These are phyloP conservation scores for Jamesozyma piceae DNA, from an alignment of 805 yeast species.

Conservation along the genomic window DNA sequence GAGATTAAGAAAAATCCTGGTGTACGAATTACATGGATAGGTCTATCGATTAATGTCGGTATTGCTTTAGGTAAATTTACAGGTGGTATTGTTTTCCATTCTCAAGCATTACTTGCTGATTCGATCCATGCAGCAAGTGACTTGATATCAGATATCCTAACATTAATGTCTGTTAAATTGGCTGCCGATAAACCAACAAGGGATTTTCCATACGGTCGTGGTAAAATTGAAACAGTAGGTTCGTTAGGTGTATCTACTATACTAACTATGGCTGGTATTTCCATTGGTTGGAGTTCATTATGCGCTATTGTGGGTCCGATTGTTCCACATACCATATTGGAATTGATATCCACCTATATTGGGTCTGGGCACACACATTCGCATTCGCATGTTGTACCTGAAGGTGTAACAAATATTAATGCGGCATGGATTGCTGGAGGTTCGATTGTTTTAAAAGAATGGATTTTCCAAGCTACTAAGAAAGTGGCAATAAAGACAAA, in stretches of 20 bases:
- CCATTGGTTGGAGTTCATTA: conserved; percentile 82
- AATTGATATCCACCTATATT: conserved; percentile 29
- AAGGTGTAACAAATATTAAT: conserved; percentile 56
- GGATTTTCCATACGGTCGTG: conserved; percentile 77
- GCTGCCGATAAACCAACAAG: conserved; percentile 51
- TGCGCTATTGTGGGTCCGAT: conserved; percentile 57
- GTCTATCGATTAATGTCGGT: conserved; percentile 70
- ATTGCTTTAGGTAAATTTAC: conserved; percentile 80
- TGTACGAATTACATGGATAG: conserved; percentile 87
- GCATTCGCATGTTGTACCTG: conserved; percentile 26
- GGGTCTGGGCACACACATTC: conserved; percentile 31
- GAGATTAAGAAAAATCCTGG: conserved; percentile 62
- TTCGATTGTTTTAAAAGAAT: conserved; percentile 78
- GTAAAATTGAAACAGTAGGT: conserved; percentile 88
- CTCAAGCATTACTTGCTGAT: conserved; percentile 90
- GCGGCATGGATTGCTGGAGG: conserved; percentile 96
- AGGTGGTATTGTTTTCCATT: conserved; percentile 89
- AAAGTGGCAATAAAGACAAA: conserved; percentile 67
- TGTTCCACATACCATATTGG: conserved; percentile 53
- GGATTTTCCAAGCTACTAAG: conserved; percentile 76
- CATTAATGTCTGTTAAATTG: conserved; percentile 78
- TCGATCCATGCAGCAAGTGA: conserved; percentile 91
- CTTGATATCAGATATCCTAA: conserved; percentile 78
- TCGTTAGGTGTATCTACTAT: conserved; percentile 80
- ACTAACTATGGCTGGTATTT: conserved; percentile 75